phyloP scores from a whole-genome alignment of 1,284 basidiomycete species.

The Earliella scabrosa region DNA sequence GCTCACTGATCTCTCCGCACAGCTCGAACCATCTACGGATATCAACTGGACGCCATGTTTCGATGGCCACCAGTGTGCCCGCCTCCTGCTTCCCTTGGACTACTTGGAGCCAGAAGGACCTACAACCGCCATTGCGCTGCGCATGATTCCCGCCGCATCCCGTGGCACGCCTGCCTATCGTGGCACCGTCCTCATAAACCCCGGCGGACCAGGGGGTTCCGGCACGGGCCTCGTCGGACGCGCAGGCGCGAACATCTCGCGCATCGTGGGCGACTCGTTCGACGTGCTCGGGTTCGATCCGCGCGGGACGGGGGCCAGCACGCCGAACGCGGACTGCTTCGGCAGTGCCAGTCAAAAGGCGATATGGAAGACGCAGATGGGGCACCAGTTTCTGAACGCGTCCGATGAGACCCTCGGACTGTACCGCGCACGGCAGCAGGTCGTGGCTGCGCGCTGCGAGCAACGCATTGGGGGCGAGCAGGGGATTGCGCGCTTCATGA shows the following conservation, averaged over 20 bases:
- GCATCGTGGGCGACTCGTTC: slow-evolving; percentile 35
- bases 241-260: slow-evolving; percentile 1
- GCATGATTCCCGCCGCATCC: slow-evolving; percentile 28
- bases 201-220: slow-evolving; percentile 55
- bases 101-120: slow-evolving; percentile 33
- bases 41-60: slow-evolving; percentile 31
- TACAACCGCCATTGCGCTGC: slow-evolving; percentile 42
- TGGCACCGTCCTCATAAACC: slow-evolving; percentile 55
- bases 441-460: slow-evolving; percentile 17
- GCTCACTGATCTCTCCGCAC: not conserved
- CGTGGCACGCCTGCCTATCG: slow-evolving; percentile 37
- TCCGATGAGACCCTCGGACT: slow-evolving; percentile 14
- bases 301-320: slow-evolving; percentile 24
- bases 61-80: slow-evolving; percentile 27
- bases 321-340: slow-evolving; percentile 24
- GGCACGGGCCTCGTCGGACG: slow-evolving; percentile 34
- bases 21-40: slow-evolving; percentile 21
- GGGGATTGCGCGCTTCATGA: slow-evolving; percentile 42
- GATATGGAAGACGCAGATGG: slow-evolving; percentile 16
- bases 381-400: slow-evolving; percentile 10
- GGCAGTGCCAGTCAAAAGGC: slow-evolving; percentile 14
- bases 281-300: slow-evolving; percentile 49
- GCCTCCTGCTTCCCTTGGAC: slow-evolving; percentile 41
- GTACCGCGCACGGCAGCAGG: slow-evolving; percentile 8
- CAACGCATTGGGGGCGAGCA: slow-evolving; percentile 25